A percentile compares a stretch with the other conserved stretches of the same genome.
phyloP scores from a whole-genome alignment of 2,329 filamentous ascomycete species.

The Thielaviopsis populi region DNA sequence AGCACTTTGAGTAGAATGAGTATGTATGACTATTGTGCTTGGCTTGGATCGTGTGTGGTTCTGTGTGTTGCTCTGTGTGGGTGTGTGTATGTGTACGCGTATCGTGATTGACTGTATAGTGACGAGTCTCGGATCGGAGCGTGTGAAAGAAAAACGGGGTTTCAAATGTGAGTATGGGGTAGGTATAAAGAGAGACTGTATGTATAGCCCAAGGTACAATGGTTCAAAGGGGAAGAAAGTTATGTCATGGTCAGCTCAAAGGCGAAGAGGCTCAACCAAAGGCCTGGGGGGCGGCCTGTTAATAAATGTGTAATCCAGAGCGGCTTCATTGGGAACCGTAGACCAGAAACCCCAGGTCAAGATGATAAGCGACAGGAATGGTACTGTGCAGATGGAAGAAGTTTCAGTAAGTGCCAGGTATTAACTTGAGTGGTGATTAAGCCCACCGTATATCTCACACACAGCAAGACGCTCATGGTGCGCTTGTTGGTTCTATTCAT shows the following conservation, averaged over 20 bases:
- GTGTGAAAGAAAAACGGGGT: too few relatives aligned
- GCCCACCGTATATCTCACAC: not conserved
- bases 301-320: not conserved
- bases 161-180: too few relatives aligned
- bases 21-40: too few relatives aligned
- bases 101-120: not conserved
- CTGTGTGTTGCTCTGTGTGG: not conserved
- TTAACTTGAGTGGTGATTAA: not conserved
- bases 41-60: constrained; percentile 7
- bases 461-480: not conserved
- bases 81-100: not conserved
- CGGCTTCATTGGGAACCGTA: not conserved
- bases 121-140: too few relatives aligned
- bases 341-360: not conserved
- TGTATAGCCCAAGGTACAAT: too few relatives aligned
- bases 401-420: not conserved
- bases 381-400: not conserved
- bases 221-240: not conserved
- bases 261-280: not conserved
- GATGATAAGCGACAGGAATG: not conserved
- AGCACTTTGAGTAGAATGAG: constrained; percentile 16
- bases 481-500: not conserved
- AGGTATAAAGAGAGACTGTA: too few relatives aligned
- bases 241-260: not conserved
- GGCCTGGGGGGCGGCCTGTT: not conserved